Evolutionary conservation across 1,284 basidiomycete species (phyloP), one percentile per base, ranked within the genome.

Genomic region (Crepidotus sp.): DNA sequence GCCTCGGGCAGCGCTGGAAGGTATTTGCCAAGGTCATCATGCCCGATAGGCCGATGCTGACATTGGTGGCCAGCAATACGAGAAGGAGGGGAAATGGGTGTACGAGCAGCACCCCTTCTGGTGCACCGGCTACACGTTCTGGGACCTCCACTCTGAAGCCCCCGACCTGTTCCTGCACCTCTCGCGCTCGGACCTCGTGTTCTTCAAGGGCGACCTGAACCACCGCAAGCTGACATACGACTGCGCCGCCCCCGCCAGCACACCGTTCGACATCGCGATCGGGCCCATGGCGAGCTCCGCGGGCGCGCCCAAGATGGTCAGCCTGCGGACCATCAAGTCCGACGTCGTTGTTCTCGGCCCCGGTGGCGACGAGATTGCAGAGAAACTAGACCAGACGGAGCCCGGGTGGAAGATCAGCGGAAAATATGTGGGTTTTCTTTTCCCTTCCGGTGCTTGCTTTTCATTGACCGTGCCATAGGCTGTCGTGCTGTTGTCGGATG

Each of bases 41-140:
- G 15, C 29, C 18, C 46, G 18, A 29, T 7, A 31, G 14, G 9
- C 25, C 34, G 27, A 38, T 11, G 34, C 45, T 48, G 50, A 45
- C 51, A 35, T 40, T 26, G 30, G 43, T 40, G 4, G 0, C 48
- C 26, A 84, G 85, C 77, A 89, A 77, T 98, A 97, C 62, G 92
- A 92, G 64, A 83, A 78, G 59, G 83, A 95, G 60, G 91, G 91
- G 36, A 89, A 83, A 69, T 96, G 91, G 88, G 76, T 91, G 40
- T 98, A 96, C 62, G 91, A 97, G 63, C 87, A 93, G 64, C 95
- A 97, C 57, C 90, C 94, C 14, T 95, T 93, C 76, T 95, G 91
- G 91, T 92, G 88, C 64, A 88, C 88, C 17, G 89, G 90, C n/a
- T 93, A 89, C 67, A 93, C 89, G 39, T 93, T 80, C 69, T 96